These are phyloP conservation scores for Ilex asprella DNA, from an alignment of 257 asterid genomes.

Conservation along the genomic window DNA sequence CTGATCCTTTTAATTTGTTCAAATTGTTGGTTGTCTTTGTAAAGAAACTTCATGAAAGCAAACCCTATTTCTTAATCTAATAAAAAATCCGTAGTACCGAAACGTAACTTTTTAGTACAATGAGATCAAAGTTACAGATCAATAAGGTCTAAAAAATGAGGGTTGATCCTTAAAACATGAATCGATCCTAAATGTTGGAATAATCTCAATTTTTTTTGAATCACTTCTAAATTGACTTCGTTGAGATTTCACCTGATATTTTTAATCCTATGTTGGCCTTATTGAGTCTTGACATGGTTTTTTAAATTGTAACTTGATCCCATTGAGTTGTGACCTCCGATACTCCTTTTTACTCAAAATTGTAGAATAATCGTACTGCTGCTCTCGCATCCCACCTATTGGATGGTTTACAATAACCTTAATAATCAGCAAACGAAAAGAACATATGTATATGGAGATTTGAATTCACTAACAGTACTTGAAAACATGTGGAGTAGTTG, in stretches of 20 bases:
- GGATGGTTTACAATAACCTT: no score
- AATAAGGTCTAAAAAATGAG: background rate
- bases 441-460: no score
- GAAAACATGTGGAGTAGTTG: constrained; percentile 23
- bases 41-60: no score
- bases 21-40: no score
- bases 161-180: no score
- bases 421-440: no score
- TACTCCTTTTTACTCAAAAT: background rate
- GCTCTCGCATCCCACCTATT: background rate
- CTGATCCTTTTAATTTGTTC: background rate
- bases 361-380: background rate
- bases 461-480: background rate
- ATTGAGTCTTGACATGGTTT: no score
- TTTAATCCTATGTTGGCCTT: no score
- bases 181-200: background rate
- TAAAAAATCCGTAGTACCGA: background rate
- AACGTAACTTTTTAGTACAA: background rate
- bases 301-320: background rate
- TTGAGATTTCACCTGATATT: no score
- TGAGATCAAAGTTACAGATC: no score
- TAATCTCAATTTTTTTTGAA: no score
- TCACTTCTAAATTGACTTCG: no score
- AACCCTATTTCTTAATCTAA: background rate
- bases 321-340: background rate